These are phyloP conservation scores for Dactylellina sp. DNA, from an alignment of 2,329 filamentous ascomycete species.

Conservation along the genomic window DNA sequence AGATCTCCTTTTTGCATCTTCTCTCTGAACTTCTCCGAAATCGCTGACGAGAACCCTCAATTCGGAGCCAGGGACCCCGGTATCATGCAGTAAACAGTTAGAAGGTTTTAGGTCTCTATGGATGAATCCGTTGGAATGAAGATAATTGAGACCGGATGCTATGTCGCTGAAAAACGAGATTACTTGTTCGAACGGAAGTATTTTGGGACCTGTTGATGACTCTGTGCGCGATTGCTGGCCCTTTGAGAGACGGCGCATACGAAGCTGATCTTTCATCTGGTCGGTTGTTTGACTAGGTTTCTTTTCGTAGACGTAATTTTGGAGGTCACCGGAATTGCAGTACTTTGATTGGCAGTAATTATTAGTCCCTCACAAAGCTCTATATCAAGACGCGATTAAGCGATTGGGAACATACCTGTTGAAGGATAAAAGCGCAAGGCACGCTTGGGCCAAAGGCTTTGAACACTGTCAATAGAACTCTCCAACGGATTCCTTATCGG, in stretches of 20 bases:
- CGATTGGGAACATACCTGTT: slow-evolving; percentile 69
- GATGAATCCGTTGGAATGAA: slow-evolving; percentile 92
- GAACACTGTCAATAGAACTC: slow-evolving; percentile 35
- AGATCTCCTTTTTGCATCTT: slow-evolving; percentile 83
- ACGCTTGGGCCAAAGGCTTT: slow-evolving; percentile 84
- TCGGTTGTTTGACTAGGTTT: slow-evolving; percentile 75
- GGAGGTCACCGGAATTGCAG: slow-evolving; percentile 91
- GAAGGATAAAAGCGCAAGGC: slow-evolving; percentile 94
- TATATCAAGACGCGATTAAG: not conserved
- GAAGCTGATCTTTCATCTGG: slow-evolving; percentile 78
- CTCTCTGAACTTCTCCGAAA: slow-evolving; percentile 94
- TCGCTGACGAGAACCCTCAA: slow-evolving; percentile 91
- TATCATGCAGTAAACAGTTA: slow-evolving; percentile 86
- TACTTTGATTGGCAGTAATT: slow-evolving; percentile 67
- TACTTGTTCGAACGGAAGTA: slow-evolving; percentile 85
- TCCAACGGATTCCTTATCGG: not conserved
- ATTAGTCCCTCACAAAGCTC: not conserved
- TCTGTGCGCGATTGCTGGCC: slow-evolving; percentile 71
- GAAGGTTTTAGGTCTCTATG: slow-evolving; percentile 96
- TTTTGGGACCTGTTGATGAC: slow-evolving; percentile 65
- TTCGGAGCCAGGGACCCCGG: slow-evolving; percentile 71
- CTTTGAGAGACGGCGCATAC: slow-evolving; percentile 82
- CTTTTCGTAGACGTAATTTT: slow-evolving; percentile 80
- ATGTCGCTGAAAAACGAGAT: slow-evolving; percentile 97
- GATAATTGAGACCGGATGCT: slow-evolving; percentile 87